Percentiles rank a stretch among this genome's conserved stretches.
These are phyloP conservation scores for Syzygium syzygioides DNA, from an alignment of 441 rosid genomes.

Conservation along the genomic window DNA sequence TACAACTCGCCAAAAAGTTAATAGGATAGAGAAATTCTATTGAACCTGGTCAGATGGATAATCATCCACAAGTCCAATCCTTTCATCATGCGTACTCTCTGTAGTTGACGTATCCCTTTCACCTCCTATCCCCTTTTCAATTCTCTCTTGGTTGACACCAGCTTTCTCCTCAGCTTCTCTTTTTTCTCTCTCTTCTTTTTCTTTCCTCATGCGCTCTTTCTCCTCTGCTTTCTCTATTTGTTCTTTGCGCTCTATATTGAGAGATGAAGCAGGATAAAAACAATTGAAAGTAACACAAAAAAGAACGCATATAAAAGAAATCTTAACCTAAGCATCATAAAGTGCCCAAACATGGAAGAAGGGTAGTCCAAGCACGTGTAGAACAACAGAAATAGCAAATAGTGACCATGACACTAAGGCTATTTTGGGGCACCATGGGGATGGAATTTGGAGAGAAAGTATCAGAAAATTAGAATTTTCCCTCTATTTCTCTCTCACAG, in stretches of 20 bases:
- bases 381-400: not conserved
- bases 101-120: constrained; percentile 26
- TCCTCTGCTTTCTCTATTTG: constrained; percentile 11
- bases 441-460: not conserved
- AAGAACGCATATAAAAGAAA: not conserved
- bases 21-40: not conserved
- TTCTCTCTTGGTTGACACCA: constrained; percentile 22
- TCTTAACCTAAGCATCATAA: not conserved
- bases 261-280: not conserved
- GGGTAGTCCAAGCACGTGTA: not conserved
- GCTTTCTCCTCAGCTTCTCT: constrained; percentile 3
- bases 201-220: not conserved
- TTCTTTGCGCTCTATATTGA: constrained; percentile 7
- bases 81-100: constrained; percentile 29
- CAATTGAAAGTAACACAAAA: not conserved
- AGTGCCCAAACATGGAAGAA: not conserved
- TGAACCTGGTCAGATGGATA: constrained; percentile 49
- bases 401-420: not conserved
- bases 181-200: constrained; percentile 6
- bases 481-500: not conserved
- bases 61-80: constrained; percentile 49
- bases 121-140: constrained; percentile 17
- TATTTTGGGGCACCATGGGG: not conserved
- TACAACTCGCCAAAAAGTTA: not conserved
- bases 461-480: not conserved